Evolutionary conservation across 495 filamentous ascomycete genomes (phyloP).

Genomic region (Podospora bellae-mahoneyi): DNA sequence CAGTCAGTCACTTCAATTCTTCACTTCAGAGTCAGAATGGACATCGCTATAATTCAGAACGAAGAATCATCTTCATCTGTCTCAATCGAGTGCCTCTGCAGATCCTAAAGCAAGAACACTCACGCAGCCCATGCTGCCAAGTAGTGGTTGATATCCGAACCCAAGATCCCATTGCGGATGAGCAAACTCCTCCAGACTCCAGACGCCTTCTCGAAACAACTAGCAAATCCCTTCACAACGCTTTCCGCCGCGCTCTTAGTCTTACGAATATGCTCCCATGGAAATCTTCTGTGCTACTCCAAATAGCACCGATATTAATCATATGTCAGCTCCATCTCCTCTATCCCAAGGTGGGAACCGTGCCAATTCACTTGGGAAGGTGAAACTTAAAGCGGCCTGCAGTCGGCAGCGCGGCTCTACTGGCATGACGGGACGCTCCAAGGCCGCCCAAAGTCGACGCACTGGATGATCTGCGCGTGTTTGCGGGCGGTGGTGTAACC

Average conservation of each 20-base stretch:
- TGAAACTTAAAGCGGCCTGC: not conserved
- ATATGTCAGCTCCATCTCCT: not conserved
- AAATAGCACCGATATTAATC: not conserved
- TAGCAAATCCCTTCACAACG: not conserved
- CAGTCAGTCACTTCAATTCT: too few species aligned
- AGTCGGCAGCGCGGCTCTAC: not conserved
- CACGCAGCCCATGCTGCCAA: not conserved
- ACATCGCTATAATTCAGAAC: not conserved
- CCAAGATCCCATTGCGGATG: not conserved
- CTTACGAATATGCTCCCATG: not conserved
- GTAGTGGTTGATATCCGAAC: not conserved
- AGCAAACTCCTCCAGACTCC: not conserved
- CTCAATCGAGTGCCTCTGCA: not conserved
- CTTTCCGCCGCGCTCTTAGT: not conserved
- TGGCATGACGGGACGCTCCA: conserved; percentile 17
- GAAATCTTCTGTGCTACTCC: not conserved
- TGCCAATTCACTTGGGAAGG: not conserved
- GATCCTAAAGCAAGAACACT: not conserved
- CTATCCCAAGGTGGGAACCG: not conserved
- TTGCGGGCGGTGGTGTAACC: not conserved
- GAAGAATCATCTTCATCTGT: not conserved
- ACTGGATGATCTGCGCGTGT: not conserved
- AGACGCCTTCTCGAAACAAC: not conserved
- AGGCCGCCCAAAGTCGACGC: conserved; percentile 15
- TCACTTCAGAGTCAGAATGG: not conserved